These are phyloP conservation scores for Globisporangium okanoganense DNA, from an alignment of 352 stramenopile species.

Conservation along the genomic window DNA sequence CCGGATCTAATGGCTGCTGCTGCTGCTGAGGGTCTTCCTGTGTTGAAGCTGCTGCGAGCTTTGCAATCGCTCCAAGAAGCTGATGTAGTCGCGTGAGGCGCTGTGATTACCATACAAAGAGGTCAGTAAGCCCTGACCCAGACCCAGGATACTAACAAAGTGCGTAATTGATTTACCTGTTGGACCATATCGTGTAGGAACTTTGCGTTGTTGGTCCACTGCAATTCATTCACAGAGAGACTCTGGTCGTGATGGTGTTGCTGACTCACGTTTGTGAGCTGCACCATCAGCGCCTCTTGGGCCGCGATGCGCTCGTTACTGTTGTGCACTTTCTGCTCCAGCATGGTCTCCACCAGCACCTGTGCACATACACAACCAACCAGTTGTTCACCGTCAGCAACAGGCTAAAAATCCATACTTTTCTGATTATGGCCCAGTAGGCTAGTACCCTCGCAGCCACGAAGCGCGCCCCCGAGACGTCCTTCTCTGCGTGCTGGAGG, in stretches of 20 bases:
- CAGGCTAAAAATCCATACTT: too few relatives aligned
- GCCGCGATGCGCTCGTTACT: conserved; percentile 30
- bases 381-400: neutral
- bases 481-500: conserved; percentile 35
- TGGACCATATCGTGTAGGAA: conserved; percentile 60
- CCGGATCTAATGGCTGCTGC: conserved; percentile 25
- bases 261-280: neutral
- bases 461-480: conserved; percentile 42
- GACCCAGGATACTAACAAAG: neutral
- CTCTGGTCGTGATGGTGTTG: neutral
- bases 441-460: conserved; percentile 38
- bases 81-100: conserved; percentile 55
- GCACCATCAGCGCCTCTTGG: conserved; percentile 27
- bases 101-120: conserved; percentile 18
- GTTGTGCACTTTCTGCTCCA: conserved; percentile 60
- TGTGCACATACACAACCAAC: conserved; percentile 3
- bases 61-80: conserved; percentile 52
- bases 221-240: neutral
- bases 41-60: conserved; percentile 33
- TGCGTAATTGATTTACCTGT: conserved; percentile 33
- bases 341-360: conserved; percentile 51
- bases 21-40: neutral
- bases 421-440: neutral
- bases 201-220: conserved; percentile 20
- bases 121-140: too few relatives aligned